Percentiles rank a stretch among this genome's conserved stretches.
Conservation (phyloP, 2,329 filamentous ascomycete genomes). For the Monilinia aucupariae region DNA sequence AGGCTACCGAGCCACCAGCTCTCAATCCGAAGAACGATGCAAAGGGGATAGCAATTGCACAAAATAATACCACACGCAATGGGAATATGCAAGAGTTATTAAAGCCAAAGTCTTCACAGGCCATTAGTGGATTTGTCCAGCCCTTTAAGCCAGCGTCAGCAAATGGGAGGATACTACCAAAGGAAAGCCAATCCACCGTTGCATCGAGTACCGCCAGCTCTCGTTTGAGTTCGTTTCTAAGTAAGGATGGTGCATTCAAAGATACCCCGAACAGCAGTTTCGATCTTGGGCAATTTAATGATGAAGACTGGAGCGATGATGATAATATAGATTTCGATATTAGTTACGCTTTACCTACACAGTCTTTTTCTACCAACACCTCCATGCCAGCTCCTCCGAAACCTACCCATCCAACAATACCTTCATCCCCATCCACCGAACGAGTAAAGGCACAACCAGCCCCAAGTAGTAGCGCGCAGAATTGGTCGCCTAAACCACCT, state of each 20-base stretch:
- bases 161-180: slow-evolving; percentile 20
- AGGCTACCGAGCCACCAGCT: slow-evolving; percentile 17
- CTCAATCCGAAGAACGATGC: slow-evolving; percentile 26
- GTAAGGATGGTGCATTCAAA: slow-evolving; percentile 45
- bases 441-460: slow-evolving; percentile 13
- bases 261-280: slow-evolving; percentile 39
- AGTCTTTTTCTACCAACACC: slow-evolving; percentile 21
- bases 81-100: slow-evolving; percentile 48
- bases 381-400: slow-evolving; percentile 36
- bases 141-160: slow-evolving; percentile 25
- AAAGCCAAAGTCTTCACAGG: slow-evolving; percentile 38
- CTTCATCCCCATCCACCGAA: slow-evolving; percentile 21
- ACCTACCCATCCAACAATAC: slow-evolving; percentile 40
- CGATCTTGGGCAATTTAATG: slow-evolving; percentile 53
- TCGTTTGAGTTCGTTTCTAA: slow-evolving; percentile 41
- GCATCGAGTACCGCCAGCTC: slow-evolving; percentile 25
- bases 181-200: slow-evolving; percentile 11
- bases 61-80: slow-evolving; percentile 49
- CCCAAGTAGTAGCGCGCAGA: slow-evolving; percentile 30
- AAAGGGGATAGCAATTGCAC: slow-evolving; percentile 51
- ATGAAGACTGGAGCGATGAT: slow-evolving; percentile 85
- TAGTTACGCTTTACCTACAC: slow-evolving; percentile 36
- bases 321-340: slow-evolving; percentile 67
- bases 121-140: slow-evolving; percentile 35
- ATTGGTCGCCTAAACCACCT: slow-evolving; percentile 43